Evolutionary conservation across 2,329 filamentous ascomycete species (phyloP), one percentile per base, ranked within the genome.

Genomic region (Talaromyces sp.): DNA sequence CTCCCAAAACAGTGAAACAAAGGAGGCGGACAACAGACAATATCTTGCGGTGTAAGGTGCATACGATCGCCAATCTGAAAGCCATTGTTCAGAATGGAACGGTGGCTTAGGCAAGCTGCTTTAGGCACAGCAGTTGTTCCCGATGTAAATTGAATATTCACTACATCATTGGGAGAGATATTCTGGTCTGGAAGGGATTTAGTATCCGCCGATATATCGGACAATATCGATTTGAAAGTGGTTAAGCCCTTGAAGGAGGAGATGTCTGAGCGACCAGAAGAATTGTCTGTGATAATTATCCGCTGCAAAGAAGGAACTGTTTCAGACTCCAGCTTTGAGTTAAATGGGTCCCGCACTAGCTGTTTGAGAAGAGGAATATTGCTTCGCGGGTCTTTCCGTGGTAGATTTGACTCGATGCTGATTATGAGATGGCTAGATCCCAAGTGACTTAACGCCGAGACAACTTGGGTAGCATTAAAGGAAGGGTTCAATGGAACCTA

Each of bases 141-240:
- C 0, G 88, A 93, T 0, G 94, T 99, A 76, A 97, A 97, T 71
- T 97, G 93, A 59, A 97, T 96, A 69, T 97, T 97, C 61, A 95
- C 87, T 2, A 88, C 85, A 46, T 97, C 93, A 55, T 83, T 70
- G 0, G 85, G 79, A 87, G 77, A 72, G 20, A 71, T 27, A 63
- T 62, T 10, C 68, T 78, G 69, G 72, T 77, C 55, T 65, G 73
- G 64, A 74, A 89, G 51, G 55, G 71, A 54, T 43, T 52, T 55
- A 43, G 65, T 66, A 50, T 72, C 65, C n/a, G 68, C 69, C 4
- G 76, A 73, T 54, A 81, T 70, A 9, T 74, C 66, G 11, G 73
- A 74, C 24, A 68, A 65, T 54, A 79, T 59, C 22, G 79, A 75
- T 16, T 79, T 61, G 33, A 82, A 86, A 2, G 72, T 70, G 1